Evolutionary conservation across 306 rosid genomes (phyloP).

Genomic region (Prunus davidiana): DNA sequence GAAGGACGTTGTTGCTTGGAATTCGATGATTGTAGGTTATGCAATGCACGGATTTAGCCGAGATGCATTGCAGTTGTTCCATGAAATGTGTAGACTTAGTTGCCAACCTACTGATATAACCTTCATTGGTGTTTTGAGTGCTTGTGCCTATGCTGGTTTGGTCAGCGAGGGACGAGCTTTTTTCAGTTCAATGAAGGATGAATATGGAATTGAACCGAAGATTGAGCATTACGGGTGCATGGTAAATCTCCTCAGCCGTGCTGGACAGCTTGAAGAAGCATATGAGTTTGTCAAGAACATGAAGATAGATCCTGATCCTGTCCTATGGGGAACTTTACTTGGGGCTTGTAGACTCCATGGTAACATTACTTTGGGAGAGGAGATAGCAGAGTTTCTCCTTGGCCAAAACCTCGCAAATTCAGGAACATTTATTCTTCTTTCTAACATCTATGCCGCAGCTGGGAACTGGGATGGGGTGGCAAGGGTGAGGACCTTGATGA

Average conservation of each 20-base stretch:
- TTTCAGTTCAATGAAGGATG: conserved; percentile 54
- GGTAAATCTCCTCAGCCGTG: conserved; percentile 78
- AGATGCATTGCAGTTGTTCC: conserved; percentile 61
- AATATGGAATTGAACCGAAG: conserved; percentile 50
- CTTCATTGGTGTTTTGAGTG: conserved; percentile 60
- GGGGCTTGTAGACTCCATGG: conserved; percentile 79
- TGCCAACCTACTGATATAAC: conserved; percentile 54
- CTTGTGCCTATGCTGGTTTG: conserved; percentile 74
- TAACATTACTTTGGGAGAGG: conserved; percentile 55
- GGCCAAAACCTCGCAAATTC: conserved; percentile 56
- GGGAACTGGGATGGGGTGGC: conserved; percentile 78
- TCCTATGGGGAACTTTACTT: conserved; percentile 79
- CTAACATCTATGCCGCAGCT: conserved; percentile 69
- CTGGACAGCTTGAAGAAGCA: conserved; percentile 66
- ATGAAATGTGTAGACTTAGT: conserved; percentile 44
- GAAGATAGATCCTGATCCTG: conserved; percentile 61
- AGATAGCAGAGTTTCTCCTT: conserved; percentile 64
- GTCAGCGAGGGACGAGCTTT: conserved; percentile 52
- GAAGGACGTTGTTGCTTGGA: conserved; percentile 76
- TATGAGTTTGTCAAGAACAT: conserved; percentile 59
- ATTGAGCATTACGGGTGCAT: conserved; percentile 82
- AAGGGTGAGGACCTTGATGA: conserved; percentile 68
- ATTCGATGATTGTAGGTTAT: conserved; percentile 71
- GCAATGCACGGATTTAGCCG: conserved; percentile 64
- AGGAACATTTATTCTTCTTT: conserved; percentile 76